Conservation (phyloP, 1,139 yeast species). For the Scheffersomyces parashehatae region DNA sequence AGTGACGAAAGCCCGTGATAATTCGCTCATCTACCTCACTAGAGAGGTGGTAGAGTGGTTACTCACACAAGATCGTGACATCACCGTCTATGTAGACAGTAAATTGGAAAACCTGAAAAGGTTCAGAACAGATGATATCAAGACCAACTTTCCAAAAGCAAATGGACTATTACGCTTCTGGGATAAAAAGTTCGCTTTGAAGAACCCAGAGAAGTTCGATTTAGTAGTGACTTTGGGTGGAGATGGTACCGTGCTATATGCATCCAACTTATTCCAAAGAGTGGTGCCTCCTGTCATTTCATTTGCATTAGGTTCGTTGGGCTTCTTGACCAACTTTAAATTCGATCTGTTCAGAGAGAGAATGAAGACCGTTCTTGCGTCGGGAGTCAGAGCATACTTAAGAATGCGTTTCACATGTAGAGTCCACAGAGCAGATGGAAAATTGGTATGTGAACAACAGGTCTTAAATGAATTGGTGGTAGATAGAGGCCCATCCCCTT, state of each 20-base stretch:
- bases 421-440: conserved; percentile 57
- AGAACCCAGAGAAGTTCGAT: conserved; percentile 65
- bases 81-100: conserved; percentile 70
- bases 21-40: conserved; percentile 70
- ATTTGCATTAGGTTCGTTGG: conserved; percentile 78
- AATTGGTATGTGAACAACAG: conserved; percentile 68
- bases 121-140: conserved; percentile 52
- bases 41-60: conserved; percentile 81
- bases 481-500: conserved; percentile 88
- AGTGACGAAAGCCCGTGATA: conserved; percentile 85
- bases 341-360: conserved; percentile 67
- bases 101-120: conserved; percentile 61
- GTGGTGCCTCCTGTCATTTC: conserved; percentile 88
- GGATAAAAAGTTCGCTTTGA: conserved; percentile 59
- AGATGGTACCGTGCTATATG: conserved; percentile 85
- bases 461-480: conserved; percentile 82
- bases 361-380: conserved; percentile 56
- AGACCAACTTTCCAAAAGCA: conserved; percentile 43
- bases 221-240: conserved; percentile 83
- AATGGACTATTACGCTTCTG: conserved; percentile 57
- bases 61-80: conserved; percentile 44
- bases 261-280: conserved; percentile 73
- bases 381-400: conserved; percentile 75
- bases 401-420: conserved; percentile 82
- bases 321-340: conserved; percentile 76